These are phyloP conservation scores for Pythium volutum DNA, from an alignment of 352 stramenopile genomes.

Conservation along the genomic window DNA sequence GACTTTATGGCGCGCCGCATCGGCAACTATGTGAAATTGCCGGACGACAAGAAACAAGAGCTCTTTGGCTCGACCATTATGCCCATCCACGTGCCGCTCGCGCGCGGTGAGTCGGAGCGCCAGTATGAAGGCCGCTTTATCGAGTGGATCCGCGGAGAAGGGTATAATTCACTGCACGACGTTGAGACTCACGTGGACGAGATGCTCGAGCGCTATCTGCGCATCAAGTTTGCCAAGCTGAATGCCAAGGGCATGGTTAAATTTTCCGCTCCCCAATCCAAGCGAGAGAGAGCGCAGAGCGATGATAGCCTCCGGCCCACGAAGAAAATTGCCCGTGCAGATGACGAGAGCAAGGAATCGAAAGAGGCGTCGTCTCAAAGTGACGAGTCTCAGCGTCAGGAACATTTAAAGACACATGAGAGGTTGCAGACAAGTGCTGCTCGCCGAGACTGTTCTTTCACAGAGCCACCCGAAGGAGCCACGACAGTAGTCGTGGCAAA, in stretches of 20 bases:
- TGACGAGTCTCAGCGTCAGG: too few relatives aligned
- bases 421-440: not conserved
- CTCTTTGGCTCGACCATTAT: conserved; percentile 14
- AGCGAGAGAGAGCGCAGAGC: not conserved
- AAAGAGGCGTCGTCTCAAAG: too few relatives aligned
- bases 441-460: not conserved
- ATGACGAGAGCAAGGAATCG: not conserved
- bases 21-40: not conserved
- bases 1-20: not conserved
- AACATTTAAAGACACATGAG: too few relatives aligned
- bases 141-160: conserved; percentile 4
- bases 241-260: not conserved
- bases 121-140: conserved; percentile 24
- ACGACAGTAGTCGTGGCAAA: not conserved
- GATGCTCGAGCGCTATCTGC: conserved; percentile 9
- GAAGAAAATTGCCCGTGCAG: not conserved
- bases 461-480: not conserved
- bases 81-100: conserved; percentile 18
- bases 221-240: conserved; percentile 11
- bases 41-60: not conserved
- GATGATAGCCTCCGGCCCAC: not conserved
- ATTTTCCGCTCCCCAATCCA: not conserved
- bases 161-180: not conserved
- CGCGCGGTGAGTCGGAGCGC: conserved; percentile 6
- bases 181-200: conserved; percentile 2